These are phyloP conservation scores for Helianthus tuberosus DNA, from an alignment of 129 eudicot species.

Conservation along the genomic window DNA sequence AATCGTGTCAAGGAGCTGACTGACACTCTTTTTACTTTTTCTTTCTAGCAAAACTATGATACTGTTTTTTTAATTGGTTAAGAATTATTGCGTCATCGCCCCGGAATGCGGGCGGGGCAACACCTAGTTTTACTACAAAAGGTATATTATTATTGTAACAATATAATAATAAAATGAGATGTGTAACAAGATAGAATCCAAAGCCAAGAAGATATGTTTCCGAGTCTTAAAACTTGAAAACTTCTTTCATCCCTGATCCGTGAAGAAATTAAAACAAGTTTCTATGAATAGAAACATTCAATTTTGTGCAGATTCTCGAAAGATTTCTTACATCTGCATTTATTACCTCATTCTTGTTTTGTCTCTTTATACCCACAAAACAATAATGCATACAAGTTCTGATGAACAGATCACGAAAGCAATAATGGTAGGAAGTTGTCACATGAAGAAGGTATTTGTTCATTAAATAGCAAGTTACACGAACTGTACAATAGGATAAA, in stretches of 20 bases:
- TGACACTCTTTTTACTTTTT: no score
- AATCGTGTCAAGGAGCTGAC: no score
- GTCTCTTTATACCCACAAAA: background rate
- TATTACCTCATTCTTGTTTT: background rate
- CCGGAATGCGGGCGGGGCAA: no score
- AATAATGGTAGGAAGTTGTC: constrained; percentile 1
- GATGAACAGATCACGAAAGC: background rate
- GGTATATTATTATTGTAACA: background rate
- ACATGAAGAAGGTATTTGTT: background rate
- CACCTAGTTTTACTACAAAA: no score
- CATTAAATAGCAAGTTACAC: no score
- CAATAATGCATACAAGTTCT: constrained; percentile 1
- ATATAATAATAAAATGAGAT: background rate
- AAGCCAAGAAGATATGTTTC: background rate
- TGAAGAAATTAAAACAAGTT: constrained; percentile 30
- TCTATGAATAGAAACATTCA: constrained; percentile 28
- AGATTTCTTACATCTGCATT: constrained; percentile 36
- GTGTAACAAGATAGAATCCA: background rate
- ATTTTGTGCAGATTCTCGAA: constrained; percentile 31
- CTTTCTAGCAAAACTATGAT: no score
- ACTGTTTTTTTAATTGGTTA: no score
- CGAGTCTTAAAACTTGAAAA: background rate
- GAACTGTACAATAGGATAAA: no score
- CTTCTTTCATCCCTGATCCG: constrained; percentile 32
- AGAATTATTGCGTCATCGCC: no score